Evolutionary conservation across 1,284 basidiomycete genomes (phyloP), one percentile per base, ranked within the genome.

Genomic region (Pyrrhoderma noxium): DNA sequence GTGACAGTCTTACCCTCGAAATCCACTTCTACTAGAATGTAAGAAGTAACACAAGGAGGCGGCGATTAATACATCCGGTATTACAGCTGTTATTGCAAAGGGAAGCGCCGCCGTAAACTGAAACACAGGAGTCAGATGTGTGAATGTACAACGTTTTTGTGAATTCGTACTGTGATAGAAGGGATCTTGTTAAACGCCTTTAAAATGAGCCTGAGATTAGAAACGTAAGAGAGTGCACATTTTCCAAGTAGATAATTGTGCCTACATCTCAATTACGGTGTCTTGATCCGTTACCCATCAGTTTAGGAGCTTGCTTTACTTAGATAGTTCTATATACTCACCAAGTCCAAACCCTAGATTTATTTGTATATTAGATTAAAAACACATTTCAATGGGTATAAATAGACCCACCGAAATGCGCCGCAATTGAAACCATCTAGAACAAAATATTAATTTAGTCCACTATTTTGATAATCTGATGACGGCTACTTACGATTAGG

Each of bases 21-120:
- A 47, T 18, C 34, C 40, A 9, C 25, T 18, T 13, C 66, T 65
- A 52, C 65, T 67, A 46, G 57, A 65, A 19, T 65, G 58, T 14
- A 74, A 59, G 14, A 72, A 61, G 16, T 66, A 51, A 42, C 70
- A 72, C 1, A 74, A 62, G 5, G 66, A 65, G 4, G 56, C 57
- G 13, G 71, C 67, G 35, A 74, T 70, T n/a, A 70, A 49, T 21
- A 73, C 63, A 57, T 74, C 71, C 3, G 71, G 72, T 31, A 70
- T 31, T 16, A 73, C 62, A 14, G 69, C 68, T 9, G 59, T 61
- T 25, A 69, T 55, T 11, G 65, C 70, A 51, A 73, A 72, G 7
- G 71, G 71, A 13, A 71, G 55, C 7, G 65, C 68, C 19, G 60
- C 58, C n/a, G 52, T 60, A 35, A 25, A 39, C 53, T 55, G 39